Base-by-base conservation (phyloP, 1,284 basidiomycete genomes). In the Fomitopsis betulina region DNA sequence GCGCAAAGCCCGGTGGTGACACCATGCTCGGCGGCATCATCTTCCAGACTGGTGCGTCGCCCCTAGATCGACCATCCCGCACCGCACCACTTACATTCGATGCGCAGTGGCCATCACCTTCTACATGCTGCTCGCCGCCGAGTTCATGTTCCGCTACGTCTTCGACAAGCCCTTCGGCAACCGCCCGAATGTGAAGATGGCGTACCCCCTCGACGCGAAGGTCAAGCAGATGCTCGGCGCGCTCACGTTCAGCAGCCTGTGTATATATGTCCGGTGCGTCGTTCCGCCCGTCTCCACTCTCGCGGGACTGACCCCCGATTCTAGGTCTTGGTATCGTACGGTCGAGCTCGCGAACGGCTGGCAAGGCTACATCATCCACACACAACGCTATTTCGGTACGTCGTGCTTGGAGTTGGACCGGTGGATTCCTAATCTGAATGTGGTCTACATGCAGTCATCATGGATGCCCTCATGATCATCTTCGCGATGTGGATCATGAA, bases 1-100 rank as follows among this genome's bases (percentile, higher is more conserved):
- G 67, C 54, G 64, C 70, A 9, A 63, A 66, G n/a, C 64, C 63
- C 76, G 78, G 82, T 23, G 76, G 70, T 2, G 69, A 78, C 57
- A 73, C 85, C 64, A 84, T 85, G 82, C 72, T 85, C 4, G 78
- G 67, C 30, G 84, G 84, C 54, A 85, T 86, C 60, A 69, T 76
- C 35, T 75, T 84, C 60, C 83, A 86, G 66, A 70, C 84, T 39
- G 68, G 80, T 82, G 56, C 55, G 76, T 68, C 7, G 25, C 10
- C 30, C 23, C n/a, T 5, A 10, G 10, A 10, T 13, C 10, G 6
- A 10, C 10, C 9, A 1, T 15, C 3, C 17, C 25, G 17, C n/a
- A 21, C n/a, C 39, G 1, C 15, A n/a, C 27, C n/a, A 35, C 38
- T 56, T 2, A 32, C 54, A 19, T 39, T 8, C n/a, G 3, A 7